Base-by-base conservation (phyloP, 1,284 basidiomycete genomes). In the Moniliella sp. region DNA sequence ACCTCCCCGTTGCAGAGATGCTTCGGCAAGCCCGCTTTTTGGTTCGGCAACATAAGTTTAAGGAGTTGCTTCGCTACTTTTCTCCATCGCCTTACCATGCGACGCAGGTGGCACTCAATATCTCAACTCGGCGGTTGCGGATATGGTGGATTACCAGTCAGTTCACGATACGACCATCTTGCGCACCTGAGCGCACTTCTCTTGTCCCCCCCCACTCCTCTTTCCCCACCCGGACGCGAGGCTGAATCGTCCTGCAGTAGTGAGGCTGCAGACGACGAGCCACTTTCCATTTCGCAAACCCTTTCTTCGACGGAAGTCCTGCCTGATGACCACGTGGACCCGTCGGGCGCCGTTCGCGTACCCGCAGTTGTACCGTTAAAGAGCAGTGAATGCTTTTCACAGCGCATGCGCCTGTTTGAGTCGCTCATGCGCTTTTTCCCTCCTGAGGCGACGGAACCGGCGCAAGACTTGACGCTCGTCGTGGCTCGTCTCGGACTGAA, bases 111-210 rank as follows among this genome's bases (percentile, higher is more conserved):
- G 11, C 10, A 13, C 27, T 36, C 62, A 2, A 33, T 62, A 62
- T 34, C 41, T 62, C 19, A 61, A 62, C 33, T 53, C 51, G 15
- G 42, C 53, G 19, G 49, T 62, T 2, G 43, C 51, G 1, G 40
- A 45, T 5, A 59, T 62, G 18, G 54, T 61, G 16, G 48, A 59
- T 31, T 50, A 56, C 15, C 38, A 45, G 3, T 48, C 49, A 18
- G 50, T 57, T 9, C 12, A 36, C 7, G 61, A 62, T 32, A 47
- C 48, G 8, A 23, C 38, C 7, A 37, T 46, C 8, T 62, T 62
- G 44, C 45, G 58, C 4, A 32, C n/a, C n/a, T n/a, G n/a, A 38
- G 4, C 59, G 61, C 41, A 61, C 62, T 56, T 37, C 48, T 16
- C 43, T 50, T 13, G 38, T 62, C 37, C 49, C 30, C 11, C 31